A percentile compares a stretch with the other conserved stretches of the same genome.
Conservation (phyloP, 805 yeast genomes). For the Candida insectalens region DNA sequence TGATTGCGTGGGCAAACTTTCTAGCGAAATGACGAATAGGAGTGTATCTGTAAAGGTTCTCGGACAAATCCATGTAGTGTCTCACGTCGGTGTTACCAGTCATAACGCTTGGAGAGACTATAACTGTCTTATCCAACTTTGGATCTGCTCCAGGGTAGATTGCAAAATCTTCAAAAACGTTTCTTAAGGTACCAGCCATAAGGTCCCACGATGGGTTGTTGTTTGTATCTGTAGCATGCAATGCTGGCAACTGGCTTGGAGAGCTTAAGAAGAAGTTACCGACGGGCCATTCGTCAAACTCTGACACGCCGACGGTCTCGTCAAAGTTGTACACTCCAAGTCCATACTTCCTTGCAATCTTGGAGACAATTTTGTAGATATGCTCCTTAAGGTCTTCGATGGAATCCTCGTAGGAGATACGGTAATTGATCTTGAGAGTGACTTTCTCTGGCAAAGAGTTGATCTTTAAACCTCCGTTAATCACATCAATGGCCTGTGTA, state of each 20-base stretch:
- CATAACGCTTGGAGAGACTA: slow-evolving; percentile 38
- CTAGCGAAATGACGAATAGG: slow-evolving; percentile 1
- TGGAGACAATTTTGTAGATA: slow-evolving; percentile 26
- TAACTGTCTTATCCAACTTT: slow-evolving; percentile 7
- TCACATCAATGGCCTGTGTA: slow-evolving; percentile 53
- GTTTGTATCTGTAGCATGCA: slow-evolving; percentile 28
- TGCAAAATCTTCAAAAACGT: slow-evolving; percentile 40
- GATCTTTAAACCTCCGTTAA: slow-evolving; percentile 60
- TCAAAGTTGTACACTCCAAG: slow-evolving; percentile 31
- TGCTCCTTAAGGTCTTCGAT: slow-evolving; percentile 15
- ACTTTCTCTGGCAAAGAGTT: slow-evolving; percentile 66
- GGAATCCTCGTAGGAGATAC: slow-evolving; percentile 50
- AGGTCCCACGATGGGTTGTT: slow-evolving; percentile 27
- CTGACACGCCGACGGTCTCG: slow-evolving; percentile 7
- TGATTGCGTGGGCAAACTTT: slow-evolving; percentile 4
- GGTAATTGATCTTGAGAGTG: slow-evolving; percentile 42
- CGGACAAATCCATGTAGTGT: slow-evolving; percentile 45
- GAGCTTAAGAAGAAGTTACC: slow-evolving; percentile 34
- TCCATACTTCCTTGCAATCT: slow-evolving; percentile 33
- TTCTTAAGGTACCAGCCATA: slow-evolving; percentile 43
- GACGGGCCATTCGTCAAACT: slow-evolving; percentile 9
- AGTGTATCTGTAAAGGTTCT: slow-evolving; percentile 39
- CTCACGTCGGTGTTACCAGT: slow-evolving; percentile 57
- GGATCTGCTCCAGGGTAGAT: slow-evolving; percentile 19
- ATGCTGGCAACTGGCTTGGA: slow-evolving; percentile 22